Evolutionary conservation across 805 yeast species (phyloP).

Genomic region (Sungouiozyma ichnusensis): DNA sequence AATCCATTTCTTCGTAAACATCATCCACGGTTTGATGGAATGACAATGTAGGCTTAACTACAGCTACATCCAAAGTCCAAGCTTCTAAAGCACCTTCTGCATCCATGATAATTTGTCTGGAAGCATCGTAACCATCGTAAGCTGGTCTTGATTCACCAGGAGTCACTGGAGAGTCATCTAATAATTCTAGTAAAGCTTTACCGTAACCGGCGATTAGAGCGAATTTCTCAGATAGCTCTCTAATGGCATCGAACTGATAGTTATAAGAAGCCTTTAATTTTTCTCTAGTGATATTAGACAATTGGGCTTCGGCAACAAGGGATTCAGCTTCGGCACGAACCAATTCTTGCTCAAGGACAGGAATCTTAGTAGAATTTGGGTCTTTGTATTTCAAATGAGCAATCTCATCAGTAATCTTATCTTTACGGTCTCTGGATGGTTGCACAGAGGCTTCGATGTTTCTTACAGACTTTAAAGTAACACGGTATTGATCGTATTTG

Average conservation of each 20-base stretch:
- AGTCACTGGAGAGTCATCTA: conserved; percentile 94
- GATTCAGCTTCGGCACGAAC: conserved; percentile 99
- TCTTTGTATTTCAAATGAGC: conserved; percentile 97
- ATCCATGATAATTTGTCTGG: conserved; percentile 94
- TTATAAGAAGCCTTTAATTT: conserved; percentile 94
- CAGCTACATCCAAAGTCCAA: conserved; percentile 95
- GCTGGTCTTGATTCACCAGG: conserved; percentile 99
- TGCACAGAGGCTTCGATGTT: conserved; percentile 96
- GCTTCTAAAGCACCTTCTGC: conserved; percentile 91
- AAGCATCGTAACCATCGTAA: conserved; percentile 95
- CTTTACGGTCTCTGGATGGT: conserved; percentile 97
- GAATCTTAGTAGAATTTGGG: conserved; percentile 93
- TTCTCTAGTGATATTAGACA: conserved; percentile 95
- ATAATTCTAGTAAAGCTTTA: conserved; percentile 88
- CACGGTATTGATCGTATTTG: conserved; percentile 95
- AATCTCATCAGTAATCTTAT: conserved; percentile 93
- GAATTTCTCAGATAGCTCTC: conserved; percentile 91
- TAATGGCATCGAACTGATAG: conserved; percentile 90
- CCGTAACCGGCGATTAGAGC: conserved; percentile 98
- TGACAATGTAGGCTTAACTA: conserved; percentile 85
- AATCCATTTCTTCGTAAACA: conserved; percentile 41
- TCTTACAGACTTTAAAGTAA: conserved; percentile 87
- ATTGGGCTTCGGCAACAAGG: conserved; percentile 97
- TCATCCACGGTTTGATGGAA: conserved; percentile 69
- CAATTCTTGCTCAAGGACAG: conserved; percentile 93